Conservation (phyloP, 2,329 filamentous ascomycete species). For the Blastomyces percursus region DNA sequence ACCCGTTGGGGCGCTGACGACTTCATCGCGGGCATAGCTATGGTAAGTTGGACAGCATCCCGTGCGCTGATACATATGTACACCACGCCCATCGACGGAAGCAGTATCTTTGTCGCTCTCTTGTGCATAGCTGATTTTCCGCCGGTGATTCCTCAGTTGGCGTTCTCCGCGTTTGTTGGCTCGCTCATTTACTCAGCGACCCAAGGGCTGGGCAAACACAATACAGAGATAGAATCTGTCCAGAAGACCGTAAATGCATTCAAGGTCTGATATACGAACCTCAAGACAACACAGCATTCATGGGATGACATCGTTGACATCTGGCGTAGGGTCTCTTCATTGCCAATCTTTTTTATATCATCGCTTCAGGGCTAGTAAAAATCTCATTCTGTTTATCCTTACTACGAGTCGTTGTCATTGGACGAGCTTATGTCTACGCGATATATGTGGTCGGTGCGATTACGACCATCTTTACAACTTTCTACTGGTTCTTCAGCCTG, state of each 20-base stretch:
- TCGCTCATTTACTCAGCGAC: not conserved
- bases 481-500: slow-evolving; percentile 1
- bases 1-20: not conserved
- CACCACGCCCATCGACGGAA: not conserved
- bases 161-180: not conserved
- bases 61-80: not conserved
- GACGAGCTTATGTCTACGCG: not conserved
- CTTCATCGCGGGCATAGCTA: not conserved
- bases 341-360: not conserved
- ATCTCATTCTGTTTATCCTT: not conserved
- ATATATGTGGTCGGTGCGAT: not conserved
- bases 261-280: not conserved
- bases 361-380: not conserved
- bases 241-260: not conserved
- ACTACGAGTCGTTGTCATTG: not conserved
- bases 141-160: not conserved
- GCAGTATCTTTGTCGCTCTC: not conserved
- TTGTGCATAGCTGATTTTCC: not conserved
- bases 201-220: not conserved
- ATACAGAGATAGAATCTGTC: not conserved
- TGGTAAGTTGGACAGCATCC: not conserved
- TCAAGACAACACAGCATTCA: not conserved
- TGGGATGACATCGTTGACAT: not conserved
- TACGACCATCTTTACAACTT: not conserved
- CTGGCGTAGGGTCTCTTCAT: not conserved